Conservation (phyloP, 2,329 filamentous ascomycete species). For the Xenoacremonium recifei region DNA sequence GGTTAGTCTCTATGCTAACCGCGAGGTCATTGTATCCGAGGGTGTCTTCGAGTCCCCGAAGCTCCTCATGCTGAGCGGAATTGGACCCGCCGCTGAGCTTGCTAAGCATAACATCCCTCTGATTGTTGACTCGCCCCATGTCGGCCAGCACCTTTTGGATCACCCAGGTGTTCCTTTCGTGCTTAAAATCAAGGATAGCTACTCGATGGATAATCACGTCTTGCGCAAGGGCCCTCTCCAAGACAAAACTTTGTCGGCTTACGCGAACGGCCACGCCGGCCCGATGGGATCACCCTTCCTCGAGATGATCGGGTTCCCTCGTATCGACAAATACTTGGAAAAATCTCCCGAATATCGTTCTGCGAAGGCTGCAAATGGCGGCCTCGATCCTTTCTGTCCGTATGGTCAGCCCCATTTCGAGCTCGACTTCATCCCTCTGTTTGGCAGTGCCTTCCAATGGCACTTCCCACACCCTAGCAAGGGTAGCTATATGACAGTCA, state of each 20-base stretch:
- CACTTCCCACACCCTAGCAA: neutral
- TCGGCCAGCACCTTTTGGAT: slow-evolving; percentile 64
- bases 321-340: neutral
- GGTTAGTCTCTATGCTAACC: slow-evolving; percentile 43
- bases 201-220: neutral
- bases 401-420: neutral
- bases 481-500: neutral
- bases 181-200: slow-evolving; percentile 4
- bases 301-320: neutral
- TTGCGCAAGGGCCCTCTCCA: neutral
- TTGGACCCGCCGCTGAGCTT: slow-evolving; percentile 56
- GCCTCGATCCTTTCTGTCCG: neutral
- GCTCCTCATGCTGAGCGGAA: slow-evolving; percentile 63
- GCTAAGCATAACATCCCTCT: slow-evolving; percentile 51
- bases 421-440: neutral
- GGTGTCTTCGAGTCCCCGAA: slow-evolving; percentile 65
- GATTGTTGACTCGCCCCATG: slow-evolving; percentile 56
- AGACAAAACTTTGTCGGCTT: neutral
- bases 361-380: neutral
- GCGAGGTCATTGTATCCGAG: slow-evolving; percentile 47
- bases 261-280: neutral
- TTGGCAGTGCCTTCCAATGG: neutral
- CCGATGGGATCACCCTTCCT: neutral
- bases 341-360: neutral
- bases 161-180: slow-evolving; percentile 54